A percentile compares a stretch with the other conserved stretches of the same genome.
These are phyloP conservation scores for Alternaria brassicicola DNA, from an alignment of 2,329 filamentous ascomycete genomes.

Conservation along the genomic window DNA sequence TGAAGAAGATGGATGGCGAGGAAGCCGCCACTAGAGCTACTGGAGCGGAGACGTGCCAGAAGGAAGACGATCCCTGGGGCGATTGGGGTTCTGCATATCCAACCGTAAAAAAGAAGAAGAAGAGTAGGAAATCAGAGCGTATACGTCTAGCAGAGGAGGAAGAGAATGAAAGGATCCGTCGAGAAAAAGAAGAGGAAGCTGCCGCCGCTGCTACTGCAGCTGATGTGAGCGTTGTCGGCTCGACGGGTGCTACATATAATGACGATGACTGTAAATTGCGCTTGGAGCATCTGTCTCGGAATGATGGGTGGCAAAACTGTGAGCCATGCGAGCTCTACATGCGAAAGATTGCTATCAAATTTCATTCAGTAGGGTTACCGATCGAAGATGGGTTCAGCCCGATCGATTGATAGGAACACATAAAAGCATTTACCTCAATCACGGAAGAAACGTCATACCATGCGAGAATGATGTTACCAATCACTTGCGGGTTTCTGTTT, in stretches of 20 bases:
- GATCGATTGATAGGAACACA: not conserved
- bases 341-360: not conserved
- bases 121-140: constrained; percentile 19
- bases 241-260: not conserved
- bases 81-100: constrained; percentile 36
- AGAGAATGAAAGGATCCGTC: not conserved
- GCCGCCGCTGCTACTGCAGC: not conserved
- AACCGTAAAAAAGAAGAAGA: constrained; percentile 25
- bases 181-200: not conserved
- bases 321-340: constrained; percentile 5
- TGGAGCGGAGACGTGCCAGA: constrained; percentile 20
- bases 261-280: constrained; percentile 1
- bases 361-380: not conserved
- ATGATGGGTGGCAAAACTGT: not conserved
- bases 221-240: not conserved
- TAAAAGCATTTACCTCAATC: not conserved
- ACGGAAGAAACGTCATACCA: not conserved
- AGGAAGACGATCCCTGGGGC: not conserved
- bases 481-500: no score
- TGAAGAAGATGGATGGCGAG: constrained; percentile 31
- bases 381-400: not conserved
- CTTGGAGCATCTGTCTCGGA: not conserved
- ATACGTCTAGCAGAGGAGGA: not conserved
- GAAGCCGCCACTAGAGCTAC: constrained; percentile 29
- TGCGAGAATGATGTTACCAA: no score